Evolutionary conservation across 805 yeast genomes (phyloP).

Genomic region (Yamadazyma ubonensis): DNA sequence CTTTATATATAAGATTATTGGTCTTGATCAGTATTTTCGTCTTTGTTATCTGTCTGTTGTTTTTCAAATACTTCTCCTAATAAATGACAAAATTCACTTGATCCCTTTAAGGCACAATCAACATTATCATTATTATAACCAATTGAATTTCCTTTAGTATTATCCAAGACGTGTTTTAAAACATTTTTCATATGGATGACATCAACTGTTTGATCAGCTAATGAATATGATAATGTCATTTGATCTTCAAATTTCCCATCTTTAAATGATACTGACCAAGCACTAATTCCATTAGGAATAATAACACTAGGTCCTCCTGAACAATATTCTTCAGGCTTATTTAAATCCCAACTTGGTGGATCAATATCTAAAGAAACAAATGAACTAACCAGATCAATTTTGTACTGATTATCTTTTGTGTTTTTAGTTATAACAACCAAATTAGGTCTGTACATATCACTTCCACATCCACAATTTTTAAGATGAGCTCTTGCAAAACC

Average conservation of each 20-base stretch:
- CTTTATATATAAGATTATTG: too few relatives aligned
- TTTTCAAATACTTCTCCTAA: conserved; percentile 20
- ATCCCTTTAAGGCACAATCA: conserved; percentile 29
- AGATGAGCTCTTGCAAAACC: conserved; percentile 44
- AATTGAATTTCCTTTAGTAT: conserved; percentile 1
- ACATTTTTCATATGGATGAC: conserved; percentile 34
- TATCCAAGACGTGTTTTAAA: conserved; percentile 19
- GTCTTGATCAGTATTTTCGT: too few relatives aligned
- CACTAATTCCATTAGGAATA: conserved; percentile 36
- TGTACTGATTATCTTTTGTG: conserved; percentile 15
- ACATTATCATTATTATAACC: conserved; percentile 27
- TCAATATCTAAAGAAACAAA: conserved; percentile 30
- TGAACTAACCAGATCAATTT: conserved; percentile 30
- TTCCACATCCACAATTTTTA: conserved; percentile 41
- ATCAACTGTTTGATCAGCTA: conserved; percentile 36
- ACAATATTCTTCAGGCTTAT: conserved; percentile 24
- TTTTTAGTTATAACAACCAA: conserved; percentile 27
- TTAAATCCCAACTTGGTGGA: conserved; percentile 28
- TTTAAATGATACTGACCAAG: conserved; percentile 20
- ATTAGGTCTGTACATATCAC: conserved; percentile 40
- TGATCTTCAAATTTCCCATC: conserved; percentile 21
- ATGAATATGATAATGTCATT: conserved; percentile 35
- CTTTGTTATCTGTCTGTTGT: neutral
- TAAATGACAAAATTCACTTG: conserved; percentile 25
- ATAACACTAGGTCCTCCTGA: conserved; percentile 24